A percentile compares a stretch with the other conserved stretches of the same genome.
Conservation (phyloP, 345 rosid species). For the Conringia planisiliqua region DNA sequence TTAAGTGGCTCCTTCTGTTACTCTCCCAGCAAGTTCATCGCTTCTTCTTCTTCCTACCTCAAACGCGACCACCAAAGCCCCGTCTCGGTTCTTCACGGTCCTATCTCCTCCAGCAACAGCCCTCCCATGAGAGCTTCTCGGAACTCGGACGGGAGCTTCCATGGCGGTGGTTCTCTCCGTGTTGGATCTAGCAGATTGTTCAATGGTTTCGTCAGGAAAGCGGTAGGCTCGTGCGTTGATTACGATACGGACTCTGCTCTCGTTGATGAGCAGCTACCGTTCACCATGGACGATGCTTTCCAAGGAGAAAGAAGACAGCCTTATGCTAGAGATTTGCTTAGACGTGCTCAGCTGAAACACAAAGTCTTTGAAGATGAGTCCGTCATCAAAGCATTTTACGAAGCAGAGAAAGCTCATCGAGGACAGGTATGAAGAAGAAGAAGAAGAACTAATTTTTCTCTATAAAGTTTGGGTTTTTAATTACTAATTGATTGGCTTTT, state of each 20-base stretch:
- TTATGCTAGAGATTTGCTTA: conserved; percentile 62
- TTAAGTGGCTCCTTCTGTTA: conserved; percentile 65
- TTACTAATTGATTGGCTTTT: conserved; percentile 22
- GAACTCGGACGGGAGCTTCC: conserved; percentile 38
- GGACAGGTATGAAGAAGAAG: conserved; percentile 66
- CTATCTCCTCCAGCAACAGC: conserved; percentile 59
- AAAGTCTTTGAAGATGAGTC: conserved; percentile 61
- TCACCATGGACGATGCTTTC: conserved; percentile 68
- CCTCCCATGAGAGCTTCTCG: conserved; percentile 59
- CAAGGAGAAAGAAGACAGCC: conserved; percentile 43
- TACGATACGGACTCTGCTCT: conserved; percentile 47
- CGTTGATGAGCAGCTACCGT: conserved; percentile 47
- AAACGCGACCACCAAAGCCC: conserved; percentile 80
- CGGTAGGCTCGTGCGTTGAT: conserved; percentile 75
- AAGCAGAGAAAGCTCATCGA: conserved; percentile 92
- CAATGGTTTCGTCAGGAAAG: conserved; percentile 69
- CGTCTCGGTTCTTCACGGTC: conserved; percentile 75
- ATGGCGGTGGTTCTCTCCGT: conserved; percentile 38
- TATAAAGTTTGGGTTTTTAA: not conserved
- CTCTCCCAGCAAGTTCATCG: conserved; percentile 50
- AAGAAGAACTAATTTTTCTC: not conserved
- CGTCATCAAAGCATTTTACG: conserved; percentile 75
- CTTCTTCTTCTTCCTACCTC: conserved; percentile 44
- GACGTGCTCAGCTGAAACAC: conserved; percentile 66
- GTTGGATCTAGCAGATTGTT: conserved; percentile 57